A percentile compares a stretch with the other conserved stretches of the same genome.
Conservation (phyloP, 2,329 filamentous ascomycete genomes). For the Ascosphaera acerosa region DNA sequence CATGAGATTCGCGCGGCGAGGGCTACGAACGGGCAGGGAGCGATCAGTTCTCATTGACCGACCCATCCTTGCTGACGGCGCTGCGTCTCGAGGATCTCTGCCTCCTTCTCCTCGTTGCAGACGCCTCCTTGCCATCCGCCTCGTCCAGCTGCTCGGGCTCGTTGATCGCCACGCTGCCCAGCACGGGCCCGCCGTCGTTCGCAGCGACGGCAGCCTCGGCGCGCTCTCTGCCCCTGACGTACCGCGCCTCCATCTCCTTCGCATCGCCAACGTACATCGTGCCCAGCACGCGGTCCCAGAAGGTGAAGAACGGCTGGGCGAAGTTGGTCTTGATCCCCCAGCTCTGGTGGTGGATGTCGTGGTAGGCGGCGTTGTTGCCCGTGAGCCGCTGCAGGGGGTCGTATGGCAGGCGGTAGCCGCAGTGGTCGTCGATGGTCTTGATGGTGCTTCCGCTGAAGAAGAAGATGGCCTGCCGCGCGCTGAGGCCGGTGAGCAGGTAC, state of each 20-base stretch:
- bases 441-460: constrained; percentile 78
- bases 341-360: constrained; percentile 95
- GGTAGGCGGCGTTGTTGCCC: constrained; percentile 86
- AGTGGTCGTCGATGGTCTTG: constrained; percentile 96
- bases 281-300: constrained; percentile 57
- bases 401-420: constrained; percentile 85
- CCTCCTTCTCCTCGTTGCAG: no score
- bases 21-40: no score
- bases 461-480: constrained; percentile 58
- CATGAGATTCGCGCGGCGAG: no score
- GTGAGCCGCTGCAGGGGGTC: constrained; percentile 82
- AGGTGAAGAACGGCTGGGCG: constrained; percentile 43
- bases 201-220: not conserved
- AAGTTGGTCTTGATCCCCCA: constrained; percentile 71
- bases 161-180: no score
- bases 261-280: not conserved
- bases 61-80: no score
- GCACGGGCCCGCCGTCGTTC: no score
- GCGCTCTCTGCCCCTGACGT: not conserved
- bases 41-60: no score
- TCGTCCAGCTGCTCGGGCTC: no score
- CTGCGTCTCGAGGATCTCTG: no score
- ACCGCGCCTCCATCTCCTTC: not conserved
- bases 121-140: no score
- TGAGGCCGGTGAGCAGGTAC: constrained; percentile 63